A percentile compares a stretch with the other conserved stretches of the same genome.
phyloP scores from a whole-genome alignment of 139 green algal species.

The Asterochloris sp. region DNA sequence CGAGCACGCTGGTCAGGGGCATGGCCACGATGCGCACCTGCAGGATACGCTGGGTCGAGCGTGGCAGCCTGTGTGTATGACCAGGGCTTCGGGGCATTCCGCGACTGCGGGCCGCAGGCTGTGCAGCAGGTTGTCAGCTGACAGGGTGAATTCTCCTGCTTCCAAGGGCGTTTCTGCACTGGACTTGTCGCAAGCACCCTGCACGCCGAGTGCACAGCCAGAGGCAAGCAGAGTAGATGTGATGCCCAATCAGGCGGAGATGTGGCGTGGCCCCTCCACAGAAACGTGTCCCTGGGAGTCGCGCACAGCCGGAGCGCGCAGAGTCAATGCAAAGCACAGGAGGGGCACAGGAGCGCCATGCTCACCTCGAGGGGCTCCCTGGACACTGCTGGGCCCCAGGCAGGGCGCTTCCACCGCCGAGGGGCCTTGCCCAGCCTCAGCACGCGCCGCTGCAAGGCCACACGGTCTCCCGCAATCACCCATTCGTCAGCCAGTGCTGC shows the following conservation, averaged over 20 bases:
- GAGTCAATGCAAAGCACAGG: too few relatives aligned
- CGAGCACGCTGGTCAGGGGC: constrained; percentile 22
- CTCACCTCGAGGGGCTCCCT: constrained; percentile 52
- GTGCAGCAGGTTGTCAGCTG: background rate
- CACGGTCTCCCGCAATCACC: constrained; percentile 60
- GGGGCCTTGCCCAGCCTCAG: constrained; percentile 81
- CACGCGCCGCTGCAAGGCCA: constrained; percentile 67
- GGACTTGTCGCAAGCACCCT: too few relatives aligned
- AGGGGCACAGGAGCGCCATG: constrained; percentile 21
- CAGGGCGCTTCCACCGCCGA: constrained; percentile 61
- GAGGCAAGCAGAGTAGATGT: too few relatives aligned
- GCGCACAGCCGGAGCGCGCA: too few relatives aligned
- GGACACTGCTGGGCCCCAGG: constrained; percentile 45
- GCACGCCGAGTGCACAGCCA: too few relatives aligned
- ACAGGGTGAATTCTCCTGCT: too few relatives aligned
- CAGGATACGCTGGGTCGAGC: background rate
- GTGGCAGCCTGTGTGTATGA: background rate
- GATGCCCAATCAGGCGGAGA: too few relatives aligned
- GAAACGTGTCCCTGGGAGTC: too few relatives aligned
- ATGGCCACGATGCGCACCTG: constrained; percentile 28
- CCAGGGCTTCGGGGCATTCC: background rate
- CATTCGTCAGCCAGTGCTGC: constrained; percentile 64
- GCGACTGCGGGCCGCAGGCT: background rate
- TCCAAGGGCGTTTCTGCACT: too few relatives aligned
- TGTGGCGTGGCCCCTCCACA: too few relatives aligned